Conservation (phyloP, 768 basidiomycete species). For the Amanita fuliginea region DNA sequence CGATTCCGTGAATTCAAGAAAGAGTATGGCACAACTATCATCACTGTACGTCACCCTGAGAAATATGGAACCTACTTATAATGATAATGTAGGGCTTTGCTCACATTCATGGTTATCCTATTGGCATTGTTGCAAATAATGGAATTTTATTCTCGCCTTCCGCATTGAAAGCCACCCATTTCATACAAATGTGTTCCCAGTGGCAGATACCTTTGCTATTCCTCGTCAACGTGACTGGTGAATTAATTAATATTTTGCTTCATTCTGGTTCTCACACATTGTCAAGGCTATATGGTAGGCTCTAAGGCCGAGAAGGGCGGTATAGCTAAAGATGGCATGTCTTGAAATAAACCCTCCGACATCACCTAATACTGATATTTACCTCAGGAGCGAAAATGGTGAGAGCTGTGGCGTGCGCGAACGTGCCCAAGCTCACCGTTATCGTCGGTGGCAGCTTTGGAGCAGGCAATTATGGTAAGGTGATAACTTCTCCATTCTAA, state of each 20-base stretch:
- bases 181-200: constrained; percentile 91
- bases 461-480: constrained; percentile 86
- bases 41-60: constrained; percentile 51
- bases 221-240: constrained; percentile 90
- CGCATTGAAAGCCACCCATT: constrained; percentile 89
- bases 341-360: background rate
- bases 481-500: constrained; percentile 3
- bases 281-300: constrained; percentile 87
- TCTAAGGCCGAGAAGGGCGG: constrained; percentile 91
- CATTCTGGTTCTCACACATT: background rate
- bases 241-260: constrained; percentile 6
- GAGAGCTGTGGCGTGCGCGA: constrained; percentile 85
- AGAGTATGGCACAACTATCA: constrained; percentile 84
- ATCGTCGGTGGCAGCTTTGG: constrained; percentile 91
- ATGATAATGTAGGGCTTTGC: constrained; percentile 62
- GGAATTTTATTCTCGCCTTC: constrained; percentile 93
- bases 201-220: constrained; percentile 83
- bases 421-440: constrained; percentile 91
- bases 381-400: constrained; percentile 83
- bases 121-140: constrained; percentile 91
- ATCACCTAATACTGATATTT: background rate
- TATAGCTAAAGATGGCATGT: constrained; percentile 80
- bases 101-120: constrained; percentile 77
- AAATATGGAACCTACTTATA: background rate
- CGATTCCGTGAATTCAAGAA: constrained; percentile 93